Conservation (phyloP, 2,329 filamentous ascomycete genomes). For the Xylaria sp. region DNA sequence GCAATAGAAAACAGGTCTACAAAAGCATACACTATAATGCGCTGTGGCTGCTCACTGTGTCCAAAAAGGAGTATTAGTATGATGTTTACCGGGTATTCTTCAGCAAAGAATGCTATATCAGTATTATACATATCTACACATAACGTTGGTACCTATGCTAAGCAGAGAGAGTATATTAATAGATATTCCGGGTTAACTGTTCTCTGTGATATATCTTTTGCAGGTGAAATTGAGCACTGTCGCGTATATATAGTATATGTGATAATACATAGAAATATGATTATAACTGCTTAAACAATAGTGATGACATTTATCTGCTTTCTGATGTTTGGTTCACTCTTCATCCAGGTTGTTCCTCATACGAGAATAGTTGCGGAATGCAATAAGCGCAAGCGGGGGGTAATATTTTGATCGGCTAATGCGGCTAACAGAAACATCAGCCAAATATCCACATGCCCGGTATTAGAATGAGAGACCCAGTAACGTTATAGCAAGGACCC, state of each 20-base stretch:
- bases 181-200: not conserved
- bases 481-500: not conserved
- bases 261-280: not conserved
- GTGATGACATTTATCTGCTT: not conserved
- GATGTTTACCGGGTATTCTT: too few relatives aligned
- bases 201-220: not conserved
- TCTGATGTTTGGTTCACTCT: not conserved
- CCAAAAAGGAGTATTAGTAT: too few relatives aligned
- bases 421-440: not conserved
- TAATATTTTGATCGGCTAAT: not conserved
- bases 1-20: not conserved
- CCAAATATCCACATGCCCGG: constrained; percentile 23
- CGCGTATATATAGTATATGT: not conserved
- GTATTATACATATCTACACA: too few relatives aligned
- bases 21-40: not conserved
- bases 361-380: not conserved
- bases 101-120: too few relatives aligned
- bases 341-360: not conserved
- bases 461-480: not conserved
- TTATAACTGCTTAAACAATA: not conserved
- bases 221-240: not conserved
- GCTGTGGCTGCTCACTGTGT: too few relatives aligned
- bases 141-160: not conserved
- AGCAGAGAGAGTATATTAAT: not conserved
- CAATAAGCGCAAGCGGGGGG: not conserved